These are phyloP conservation scores for Colletotrichum plurivorum DNA, from an alignment of 2,329 filamentous ascomycete species.

Conservation along the genomic window DNA sequence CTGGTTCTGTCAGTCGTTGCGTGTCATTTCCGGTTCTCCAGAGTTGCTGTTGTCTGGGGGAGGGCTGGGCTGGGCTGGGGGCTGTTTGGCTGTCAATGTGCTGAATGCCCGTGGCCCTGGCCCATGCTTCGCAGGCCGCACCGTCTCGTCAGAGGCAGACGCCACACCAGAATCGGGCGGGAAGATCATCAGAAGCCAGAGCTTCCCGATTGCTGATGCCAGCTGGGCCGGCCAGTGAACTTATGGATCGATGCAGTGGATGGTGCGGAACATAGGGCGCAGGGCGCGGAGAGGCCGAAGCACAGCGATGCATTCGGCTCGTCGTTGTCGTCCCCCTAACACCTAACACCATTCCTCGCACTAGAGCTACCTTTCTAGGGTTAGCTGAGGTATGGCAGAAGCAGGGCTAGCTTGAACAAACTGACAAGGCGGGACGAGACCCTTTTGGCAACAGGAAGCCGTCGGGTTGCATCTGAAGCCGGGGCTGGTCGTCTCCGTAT, in stretches of 20 bases:
- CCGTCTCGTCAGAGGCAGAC: conserved; percentile 7
- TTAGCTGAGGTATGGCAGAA: not conserved
- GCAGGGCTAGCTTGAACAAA: conserved; percentile 20
- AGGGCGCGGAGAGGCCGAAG: conserved; percentile 23
- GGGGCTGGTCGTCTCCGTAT: conserved; percentile 19
- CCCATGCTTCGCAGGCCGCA: conserved; percentile 8
- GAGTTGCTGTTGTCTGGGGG: not conserved
- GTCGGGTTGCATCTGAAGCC: conserved; percentile 15
- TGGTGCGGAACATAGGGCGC: not conserved
- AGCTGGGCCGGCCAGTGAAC: not conserved
- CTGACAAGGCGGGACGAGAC: conserved; percentile 15
- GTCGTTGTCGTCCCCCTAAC: not conserved
- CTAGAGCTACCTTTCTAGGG: no score
- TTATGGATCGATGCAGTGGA: not conserved
- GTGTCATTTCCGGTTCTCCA: conserved; percentile 6
- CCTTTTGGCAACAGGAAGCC: conserved; percentile 5
- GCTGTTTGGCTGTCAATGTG: conserved; percentile 18
- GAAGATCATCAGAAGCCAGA: conserved; percentile 23
- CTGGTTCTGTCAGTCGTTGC: not conserved
- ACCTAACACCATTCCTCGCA: no score
- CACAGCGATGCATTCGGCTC: conserved; percentile 26
- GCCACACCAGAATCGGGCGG: conserved; percentile 17
- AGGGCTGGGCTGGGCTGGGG: not conserved
- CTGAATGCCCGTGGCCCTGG: not conserved
- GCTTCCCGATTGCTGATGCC: not conserved